Conservation (phyloP, 352 stramenopile genomes). For the Globisporangium okanoganense region DNA sequence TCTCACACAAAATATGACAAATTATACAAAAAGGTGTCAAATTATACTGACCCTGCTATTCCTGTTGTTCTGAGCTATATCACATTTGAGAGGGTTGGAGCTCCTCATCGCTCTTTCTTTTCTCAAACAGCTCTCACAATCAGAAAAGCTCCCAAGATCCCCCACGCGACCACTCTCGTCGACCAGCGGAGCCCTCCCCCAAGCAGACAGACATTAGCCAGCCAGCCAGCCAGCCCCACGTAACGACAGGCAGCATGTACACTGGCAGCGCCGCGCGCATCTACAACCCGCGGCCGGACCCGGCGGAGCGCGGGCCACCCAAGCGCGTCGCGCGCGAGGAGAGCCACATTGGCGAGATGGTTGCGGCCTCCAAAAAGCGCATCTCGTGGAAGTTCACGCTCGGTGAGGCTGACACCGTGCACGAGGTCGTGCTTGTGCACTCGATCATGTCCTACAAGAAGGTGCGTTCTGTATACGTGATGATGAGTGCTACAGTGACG, state of each 20-base stretch:
- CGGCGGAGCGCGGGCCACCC: slow-evolving; percentile 58
- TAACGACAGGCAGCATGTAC: slow-evolving; percentile 47
- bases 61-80: slow-evolving; percentile 1
- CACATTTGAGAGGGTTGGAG: neutral
- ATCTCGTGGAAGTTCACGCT: slow-evolving; percentile 82
- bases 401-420: slow-evolving; percentile 61
- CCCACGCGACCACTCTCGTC: neutral
- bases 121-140: neutral
- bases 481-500: neutral
- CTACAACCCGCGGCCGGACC: slow-evolving; percentile 69
- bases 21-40: no score
- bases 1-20: no score
- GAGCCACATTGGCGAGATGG: slow-evolving; percentile 74
- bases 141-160: slow-evolving; percentile 6
- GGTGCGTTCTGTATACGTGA: slow-evolving; percentile 9
- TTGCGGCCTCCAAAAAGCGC: slow-evolving; percentile 81
- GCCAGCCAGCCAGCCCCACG: no score
- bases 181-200: neutral
- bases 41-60: neutral
- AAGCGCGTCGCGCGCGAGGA: slow-evolving; percentile 73
- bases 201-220: neutral
- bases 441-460: slow-evolving; percentile 88
- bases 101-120: slow-evolving; percentile 10
- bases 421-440: slow-evolving; percentile 77
- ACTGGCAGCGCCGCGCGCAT: slow-evolving; percentile 46